Conservation (phyloP, 805 yeast species). For the Candida krabiensis region DNA sequence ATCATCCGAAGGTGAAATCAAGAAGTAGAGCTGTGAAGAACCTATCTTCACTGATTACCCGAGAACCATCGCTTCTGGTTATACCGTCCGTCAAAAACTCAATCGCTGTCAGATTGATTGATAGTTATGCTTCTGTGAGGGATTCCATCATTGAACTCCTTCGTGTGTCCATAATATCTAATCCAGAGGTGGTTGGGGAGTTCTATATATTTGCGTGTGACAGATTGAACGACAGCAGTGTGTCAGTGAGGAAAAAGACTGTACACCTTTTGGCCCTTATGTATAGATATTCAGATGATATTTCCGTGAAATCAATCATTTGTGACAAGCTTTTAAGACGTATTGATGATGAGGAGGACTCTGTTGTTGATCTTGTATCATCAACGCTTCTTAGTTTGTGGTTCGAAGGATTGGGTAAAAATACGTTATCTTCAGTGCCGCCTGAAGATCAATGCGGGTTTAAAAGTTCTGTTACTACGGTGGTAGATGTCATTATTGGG, state of each 20-base stretch:
- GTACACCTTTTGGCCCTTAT: conserved; percentile 50
- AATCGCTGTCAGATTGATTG: conserved; percentile 51
- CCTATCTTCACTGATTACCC: conserved; percentile 52
- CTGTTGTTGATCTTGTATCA: conserved; percentile 44
- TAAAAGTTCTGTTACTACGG: conserved; percentile 4
- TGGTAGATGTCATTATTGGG: conserved; percentile 38
- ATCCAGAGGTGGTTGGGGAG: conserved; percentile 45
- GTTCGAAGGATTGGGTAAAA: conserved; percentile 25
- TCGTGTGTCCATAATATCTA: conserved; percentile 43
- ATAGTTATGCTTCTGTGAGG: conserved; percentile 68
- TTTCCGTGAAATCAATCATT: conserved; percentile 39
- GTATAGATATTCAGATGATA: conserved; percentile 37
- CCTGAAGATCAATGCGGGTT: conserved; percentile 2
- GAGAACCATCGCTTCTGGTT: conserved; percentile 51
- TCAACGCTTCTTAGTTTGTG: conserved; percentile 37
- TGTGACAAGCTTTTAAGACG: conserved; percentile 53
- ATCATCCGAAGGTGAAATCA: conserved; percentile 49
- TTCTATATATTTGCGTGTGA: conserved; percentile 52
- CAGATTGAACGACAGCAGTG: conserved; percentile 56
- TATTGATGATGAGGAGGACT: conserved; percentile 70
- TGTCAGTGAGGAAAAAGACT: conserved; percentile 64
- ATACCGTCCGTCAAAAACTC: conserved; percentile 52
- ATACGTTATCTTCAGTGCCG: background rate
- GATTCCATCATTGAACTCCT: conserved; percentile 75
- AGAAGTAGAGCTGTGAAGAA: conserved; percentile 67